phyloP scores from a whole-genome alignment of 768 basidiomycete species.

The Hericium coralloides region DNA sequence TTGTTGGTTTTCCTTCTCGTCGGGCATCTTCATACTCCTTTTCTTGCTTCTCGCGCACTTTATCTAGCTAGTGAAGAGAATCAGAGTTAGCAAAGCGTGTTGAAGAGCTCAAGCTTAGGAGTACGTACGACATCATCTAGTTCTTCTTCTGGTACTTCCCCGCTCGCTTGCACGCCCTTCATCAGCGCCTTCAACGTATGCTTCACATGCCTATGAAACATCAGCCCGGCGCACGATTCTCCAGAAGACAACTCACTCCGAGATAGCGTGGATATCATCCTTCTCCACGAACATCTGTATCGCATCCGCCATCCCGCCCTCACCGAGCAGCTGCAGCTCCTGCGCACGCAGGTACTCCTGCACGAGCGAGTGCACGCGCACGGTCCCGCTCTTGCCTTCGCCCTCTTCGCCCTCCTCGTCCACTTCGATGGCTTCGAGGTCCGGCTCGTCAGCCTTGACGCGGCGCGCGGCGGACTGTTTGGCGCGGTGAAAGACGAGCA shows the following conservation, averaged over 20 bases:
- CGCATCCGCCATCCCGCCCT: slow-evolving; percentile 87
- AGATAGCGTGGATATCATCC: slow-evolving; percentile 91
- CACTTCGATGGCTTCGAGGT: slow-evolving; percentile 53
- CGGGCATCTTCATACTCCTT: slow-evolving; percentile 46
- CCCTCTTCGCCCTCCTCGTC: slow-evolving; percentile 10
- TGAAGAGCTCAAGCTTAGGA: not conserved
- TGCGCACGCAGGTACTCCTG: slow-evolving; percentile 89
- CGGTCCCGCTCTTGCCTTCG: slow-evolving; percentile 44
- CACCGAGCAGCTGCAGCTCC: slow-evolving; percentile 85
- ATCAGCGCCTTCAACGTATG: slow-evolving; percentile 50
- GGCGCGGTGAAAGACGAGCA: slow-evolving; percentile 82
- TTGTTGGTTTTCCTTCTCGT: slow-evolving; percentile 19
- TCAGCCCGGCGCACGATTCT: not conserved
- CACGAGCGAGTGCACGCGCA: slow-evolving; percentile 85
- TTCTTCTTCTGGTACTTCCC: slow-evolving; percentile 62
- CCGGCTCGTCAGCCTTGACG: slow-evolving; percentile 68
- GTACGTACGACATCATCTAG: slow-evolving; percentile 61
- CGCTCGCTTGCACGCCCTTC: slow-evolving; percentile 58
- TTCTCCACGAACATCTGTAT: slow-evolving; percentile 96
- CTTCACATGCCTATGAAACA: slow-evolving; percentile 51
- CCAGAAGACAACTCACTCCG: slow-evolving; percentile 45
- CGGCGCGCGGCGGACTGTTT: slow-evolving; percentile 48
- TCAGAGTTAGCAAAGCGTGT: not conserved
- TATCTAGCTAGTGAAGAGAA: slow-evolving; percentile 40
- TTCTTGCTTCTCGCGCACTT: slow-evolving; percentile 65